Evolutionary conservation across 1,284 basidiomycete species (phyloP), one percentile per base, ranked within the genome.

Genomic region (Rhizoctonia solani): DNA sequence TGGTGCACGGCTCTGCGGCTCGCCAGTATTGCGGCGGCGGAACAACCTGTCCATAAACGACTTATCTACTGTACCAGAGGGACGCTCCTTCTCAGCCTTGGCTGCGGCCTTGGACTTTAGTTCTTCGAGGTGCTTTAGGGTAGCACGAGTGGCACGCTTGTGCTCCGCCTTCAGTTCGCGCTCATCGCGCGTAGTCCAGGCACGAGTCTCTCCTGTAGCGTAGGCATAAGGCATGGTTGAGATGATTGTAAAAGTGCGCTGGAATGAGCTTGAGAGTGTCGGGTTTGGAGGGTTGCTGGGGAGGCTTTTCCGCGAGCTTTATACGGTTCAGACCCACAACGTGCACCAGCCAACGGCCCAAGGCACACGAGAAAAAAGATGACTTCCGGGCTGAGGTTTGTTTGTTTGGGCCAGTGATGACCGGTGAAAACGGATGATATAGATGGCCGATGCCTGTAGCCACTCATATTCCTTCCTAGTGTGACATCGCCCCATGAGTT

Each of bases 171-270:
- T 49, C 16, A 61, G 14, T 8, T 61, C 58, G 21, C 58, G 58
- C 23, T 61, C 58, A 23, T 61, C 58, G 6, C 23, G 44, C 37
- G 58, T 34, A 25, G 58, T 61, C 58, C 58, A 61, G 19, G 21
- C 46, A n/a, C 47, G 58, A 41, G 49, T 61, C 21, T 61, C 58
- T 9, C 30, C 34, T 6, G 8, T 46, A 19, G 9, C 8, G 42
- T 25, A 3, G 25, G 8, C 8, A 39, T 39, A 39, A 8, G 37
- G 9, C 37, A 39, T 39, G 37, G 8, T 39, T n/a, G n/a, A n/a
- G n/a, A 34, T 34, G 29, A 27, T 14, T 29, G 29, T 30, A 27
- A 30, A 29, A 29, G 21, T 8, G 13, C 8, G 9, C 21, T 47
- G 44, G 6, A 19, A 4, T 14, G 9, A 8, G 53, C 14, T 34